phyloP scores from a whole-genome alignment of 2,329 filamentous ascomycete species.

The Malbranchea cinnamomea region DNA sequence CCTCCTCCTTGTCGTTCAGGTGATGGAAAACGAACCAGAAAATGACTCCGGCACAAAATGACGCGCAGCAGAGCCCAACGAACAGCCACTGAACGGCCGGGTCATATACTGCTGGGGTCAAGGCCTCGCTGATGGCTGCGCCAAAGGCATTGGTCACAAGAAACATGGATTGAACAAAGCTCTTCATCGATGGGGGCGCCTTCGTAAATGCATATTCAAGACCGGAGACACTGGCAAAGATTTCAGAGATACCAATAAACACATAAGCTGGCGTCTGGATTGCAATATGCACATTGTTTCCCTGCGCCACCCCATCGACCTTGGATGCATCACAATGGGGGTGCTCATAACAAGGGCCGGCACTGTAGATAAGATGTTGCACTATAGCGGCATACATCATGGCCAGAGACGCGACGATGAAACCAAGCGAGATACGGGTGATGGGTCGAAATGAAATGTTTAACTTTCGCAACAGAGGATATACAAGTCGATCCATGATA shows the following conservation, averaged over 20 bases:
- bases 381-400: slow-evolving; percentile 47
- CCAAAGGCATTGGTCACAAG: slow-evolving; percentile 45
- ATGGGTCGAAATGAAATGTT: slow-evolving; percentile 58
- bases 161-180: slow-evolving; percentile 42
- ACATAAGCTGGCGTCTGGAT: slow-evolving; percentile 32
- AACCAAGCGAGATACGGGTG: slow-evolving; percentile 59
- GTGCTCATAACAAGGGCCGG: slow-evolving; percentile 36
- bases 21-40: slow-evolving; percentile 40
- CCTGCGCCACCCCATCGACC: slow-evolving; percentile 18
- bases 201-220: slow-evolving; percentile 63
- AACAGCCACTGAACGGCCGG: slow-evolving; percentile 56
- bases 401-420: slow-evolving; percentile 48
- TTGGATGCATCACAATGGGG: slow-evolving; percentile 21
- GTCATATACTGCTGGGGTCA: slow-evolving; percentile 46
- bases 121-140: slow-evolving; percentile 44
- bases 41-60: slow-evolving; percentile 33
- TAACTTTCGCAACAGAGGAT: slow-evolving; percentile 48
- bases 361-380: slow-evolving; percentile 40
- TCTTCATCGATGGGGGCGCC: slow-evolving; percentile 54
- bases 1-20: slow-evolving; percentile 35
- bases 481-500: slow-evolving; percentile 52
- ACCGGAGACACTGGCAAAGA: slow-evolving; percentile 50
- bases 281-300: slow-evolving; percentile 31
- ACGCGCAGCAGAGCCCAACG: slow-evolving; percentile 37
- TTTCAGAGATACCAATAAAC: slow-evolving; percentile 37